Evolutionary conservation across 257 asterid genomes (phyloP), one percentile per base, ranked within the genome.

Genomic region (Penstemon newberryi): DNA sequence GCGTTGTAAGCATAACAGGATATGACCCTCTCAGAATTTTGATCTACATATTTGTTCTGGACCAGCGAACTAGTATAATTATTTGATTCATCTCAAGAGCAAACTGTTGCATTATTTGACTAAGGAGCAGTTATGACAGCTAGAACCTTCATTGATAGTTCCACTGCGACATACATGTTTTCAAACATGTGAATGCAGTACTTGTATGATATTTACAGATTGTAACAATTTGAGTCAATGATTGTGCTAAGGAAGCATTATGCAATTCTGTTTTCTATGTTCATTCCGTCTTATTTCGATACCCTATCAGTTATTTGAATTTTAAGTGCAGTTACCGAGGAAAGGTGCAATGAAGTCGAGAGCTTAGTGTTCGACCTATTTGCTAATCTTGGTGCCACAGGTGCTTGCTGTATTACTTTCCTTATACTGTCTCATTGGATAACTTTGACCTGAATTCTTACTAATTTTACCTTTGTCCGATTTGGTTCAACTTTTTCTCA

Each of bases 351-450:
- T 78, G 98, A 92, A 77, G 98, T 92, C 39, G 98, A 92, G 84
- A 87, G 94, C 84, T 79, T 89, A 61, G 98, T 92, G 78, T 92
- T 92, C 60, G 98, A 92, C 79, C 98, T 92, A 72, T 92, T 89
- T 54, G 98, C 94, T 53, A 92, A 92, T 79, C 98, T 92, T 78
- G 98, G 98, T 58, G 98, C 98, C 65, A 81, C 98, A 85, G 98
- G 98, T 92, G 70, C 66, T 63, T 73, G 13, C 47, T n/a, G 10
- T 41, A 33, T 45, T 73, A 42, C 49, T 53, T 54, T 11, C 60
- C 5, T 60, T 60, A 8, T 40, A 52, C 10, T n/a, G 25, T 73
- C 70, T 25, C 39, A 53, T 63, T 73, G 57, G 55, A 45, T 71
- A 1, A 25, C 2, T 25, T 25, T 44, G 60, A 67, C 69, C 25